Conservation (phyloP, 2,329 filamentous ascomycete genomes). For the Ramularia collo-cygni region DNA sequence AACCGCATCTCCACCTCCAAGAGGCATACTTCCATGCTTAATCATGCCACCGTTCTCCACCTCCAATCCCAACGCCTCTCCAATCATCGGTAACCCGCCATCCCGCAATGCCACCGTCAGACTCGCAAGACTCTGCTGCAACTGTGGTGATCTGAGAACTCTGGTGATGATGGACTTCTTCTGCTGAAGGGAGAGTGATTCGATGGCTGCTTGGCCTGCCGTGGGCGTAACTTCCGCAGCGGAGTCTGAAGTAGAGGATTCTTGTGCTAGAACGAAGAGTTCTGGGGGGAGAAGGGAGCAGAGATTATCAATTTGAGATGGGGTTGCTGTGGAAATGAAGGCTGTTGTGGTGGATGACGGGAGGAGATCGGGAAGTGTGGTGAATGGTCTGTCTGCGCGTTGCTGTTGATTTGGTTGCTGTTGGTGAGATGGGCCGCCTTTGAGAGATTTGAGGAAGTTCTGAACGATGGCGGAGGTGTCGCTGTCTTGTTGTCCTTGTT, state of each 20-base stretch:
- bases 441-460: conserved; percentile 80
- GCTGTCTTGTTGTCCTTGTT: too few relatives aligned
- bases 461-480: conserved; percentile 75
- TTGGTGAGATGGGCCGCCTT: conserved; percentile 45
- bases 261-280: conserved; percentile 69
- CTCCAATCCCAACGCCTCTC: conserved; percentile 73
- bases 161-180: conserved; percentile 76
- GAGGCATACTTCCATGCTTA: conserved; percentile 67
- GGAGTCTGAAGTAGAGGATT: conserved; percentile 48
- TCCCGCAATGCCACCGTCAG: conserved; percentile 83
- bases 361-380: conserved; percentile 79
- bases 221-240: conserved; percentile 54
- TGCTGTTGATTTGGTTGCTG: conserved; percentile 33
- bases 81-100: conserved; percentile 82
- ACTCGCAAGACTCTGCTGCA: conserved; percentile 77
- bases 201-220: conserved; percentile 64
- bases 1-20: conserved; percentile 82
- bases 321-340: conserved; percentile 61
- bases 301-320: conserved; percentile 62
- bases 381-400: conserved; percentile 61
- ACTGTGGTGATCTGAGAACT: conserved; percentile 83
- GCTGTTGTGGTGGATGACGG: conserved; percentile 70
- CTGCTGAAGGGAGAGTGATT: conserved; percentile 63
- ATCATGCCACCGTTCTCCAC: conserved; percentile 81
- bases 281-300: conserved; percentile 72